Conservation (phyloP, 495 filamentous ascomycete genomes). For the Aspergillus ellipticus region DNA sequence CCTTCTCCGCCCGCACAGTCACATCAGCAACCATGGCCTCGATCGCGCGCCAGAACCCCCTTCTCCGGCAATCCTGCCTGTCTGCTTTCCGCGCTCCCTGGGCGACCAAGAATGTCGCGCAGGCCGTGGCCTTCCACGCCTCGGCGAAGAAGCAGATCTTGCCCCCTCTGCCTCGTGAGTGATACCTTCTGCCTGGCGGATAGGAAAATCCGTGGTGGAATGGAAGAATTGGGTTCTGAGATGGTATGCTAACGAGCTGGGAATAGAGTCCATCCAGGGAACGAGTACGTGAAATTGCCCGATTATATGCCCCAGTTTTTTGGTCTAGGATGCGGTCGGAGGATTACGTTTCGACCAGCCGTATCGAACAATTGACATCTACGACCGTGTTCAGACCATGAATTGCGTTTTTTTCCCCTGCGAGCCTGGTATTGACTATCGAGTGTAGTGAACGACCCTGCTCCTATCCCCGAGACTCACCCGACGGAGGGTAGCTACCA, state of each 20-base stretch:
- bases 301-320: background rate
- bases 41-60: conserved; percentile 37
- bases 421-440: conserved; percentile 18
- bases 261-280: conserved; percentile 71
- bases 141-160: conserved; percentile 64
- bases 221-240: background rate
- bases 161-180: conserved; percentile 65
- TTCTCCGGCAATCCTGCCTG: conserved; percentile 36
- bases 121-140: conserved; percentile 68
- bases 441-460: conserved; percentile 77
- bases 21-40: conserved; percentile 36
- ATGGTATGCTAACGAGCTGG: background rate
- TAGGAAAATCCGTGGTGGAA: background rate
- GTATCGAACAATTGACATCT: background rate
- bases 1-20: conserved; percentile 5
- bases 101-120: conserved; percentile 35
- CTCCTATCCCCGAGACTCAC: conserved; percentile 63
- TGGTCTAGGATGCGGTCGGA: background rate
- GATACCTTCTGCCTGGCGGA: background rate
- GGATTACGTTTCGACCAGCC: background rate
- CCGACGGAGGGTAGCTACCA: conserved; percentile 91
- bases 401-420: background rate
- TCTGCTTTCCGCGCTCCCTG: conserved; percentile 37
- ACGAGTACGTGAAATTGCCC: conserved; percentile 56
- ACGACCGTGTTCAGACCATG: background rate